These are phyloP conservation scores for Zygosaccharomyces sapae DNA, from an alignment of 1,139 yeast species.

Conservation along the genomic window DNA sequence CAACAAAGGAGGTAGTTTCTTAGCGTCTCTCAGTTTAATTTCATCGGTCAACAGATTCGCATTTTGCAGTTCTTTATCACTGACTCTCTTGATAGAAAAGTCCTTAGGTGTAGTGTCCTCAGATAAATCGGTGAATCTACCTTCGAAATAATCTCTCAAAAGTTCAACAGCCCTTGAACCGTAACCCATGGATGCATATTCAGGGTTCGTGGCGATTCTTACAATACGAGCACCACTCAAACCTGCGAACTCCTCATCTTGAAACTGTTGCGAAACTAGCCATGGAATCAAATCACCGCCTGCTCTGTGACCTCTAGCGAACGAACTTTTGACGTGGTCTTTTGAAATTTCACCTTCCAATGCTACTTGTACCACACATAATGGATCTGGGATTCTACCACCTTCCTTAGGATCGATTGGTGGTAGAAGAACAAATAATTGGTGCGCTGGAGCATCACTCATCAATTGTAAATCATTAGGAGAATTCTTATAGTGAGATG, in stretches of 20 bases:
- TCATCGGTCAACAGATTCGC: constrained; percentile 68
- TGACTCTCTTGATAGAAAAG: constrained; percentile 62
- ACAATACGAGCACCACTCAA: constrained; percentile 96
- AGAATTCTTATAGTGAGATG: constrained; percentile 94
- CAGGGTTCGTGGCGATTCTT: constrained; percentile 96
- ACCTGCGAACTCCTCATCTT: constrained; percentile 95
- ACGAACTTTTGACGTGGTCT: constrained; percentile 81
- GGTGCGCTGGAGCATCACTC: constrained; percentile 99
- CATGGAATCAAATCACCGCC: constrained; percentile 99
- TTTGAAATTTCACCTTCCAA: constrained; percentile 95
- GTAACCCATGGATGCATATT: constrained; percentile 93
- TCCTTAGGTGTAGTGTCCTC: constrained; percentile 54
- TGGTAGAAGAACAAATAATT: constrained; percentile 83
- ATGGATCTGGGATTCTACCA: constrained; percentile 87
- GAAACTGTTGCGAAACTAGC: constrained; percentile 95
- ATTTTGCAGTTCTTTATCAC: constrained; percentile 65
- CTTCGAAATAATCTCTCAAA: constrained; percentile 83
- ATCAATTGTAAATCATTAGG: constrained; percentile 95
- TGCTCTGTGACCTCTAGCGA: constrained; percentile 92
- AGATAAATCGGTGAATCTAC: constrained; percentile 81
- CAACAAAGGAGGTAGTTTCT: constrained; percentile 81
- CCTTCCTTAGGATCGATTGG: constrained; percentile 79
- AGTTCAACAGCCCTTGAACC: constrained; percentile 88
- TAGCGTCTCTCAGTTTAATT: constrained; percentile 82
- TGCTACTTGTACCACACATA: constrained; percentile 92